Evolutionary conservation across 768 basidiomycete species (phyloP).

Genomic region (Clathrus columnatus): DNA sequence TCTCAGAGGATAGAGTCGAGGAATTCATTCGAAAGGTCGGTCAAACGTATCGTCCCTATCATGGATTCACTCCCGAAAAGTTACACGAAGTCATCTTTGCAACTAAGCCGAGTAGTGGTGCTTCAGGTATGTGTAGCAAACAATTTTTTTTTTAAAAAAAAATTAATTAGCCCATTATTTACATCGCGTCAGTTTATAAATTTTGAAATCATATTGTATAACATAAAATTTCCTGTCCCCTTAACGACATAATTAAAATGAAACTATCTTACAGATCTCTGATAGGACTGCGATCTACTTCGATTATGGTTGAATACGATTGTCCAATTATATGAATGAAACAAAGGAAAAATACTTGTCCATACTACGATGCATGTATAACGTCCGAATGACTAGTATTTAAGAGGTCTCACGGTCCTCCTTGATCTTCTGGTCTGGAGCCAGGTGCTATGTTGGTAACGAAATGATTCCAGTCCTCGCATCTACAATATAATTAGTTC

Average conservation of each 20-base stretch:
- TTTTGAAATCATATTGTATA: not conserved
- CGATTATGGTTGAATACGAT: too few relatives aligned
- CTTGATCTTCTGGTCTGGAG: conserved; percentile 2
- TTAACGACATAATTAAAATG: too few relatives aligned
- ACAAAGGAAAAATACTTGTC: too few relatives aligned
- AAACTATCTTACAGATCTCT: too few relatives aligned
- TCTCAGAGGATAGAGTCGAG: conserved; percentile 53
- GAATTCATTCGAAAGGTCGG: conserved; percentile 55
- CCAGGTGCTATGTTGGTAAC: conserved; percentile 1
- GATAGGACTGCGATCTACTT: too few relatives aligned
- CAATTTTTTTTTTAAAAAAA: too few relatives aligned
- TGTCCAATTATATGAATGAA: too few relatives aligned
- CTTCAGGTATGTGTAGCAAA: conserved; percentile 56
- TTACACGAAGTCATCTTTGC: conserved; percentile 69
- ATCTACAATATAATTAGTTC: not conserved
- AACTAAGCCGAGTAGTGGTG: conserved; percentile 75
- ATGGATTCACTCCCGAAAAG: conserved; percentile 44
- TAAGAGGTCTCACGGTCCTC: too few relatives aligned
- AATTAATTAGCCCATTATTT: too few relatives aligned
- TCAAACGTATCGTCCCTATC: conserved; percentile 57
- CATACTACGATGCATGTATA: too few relatives aligned
- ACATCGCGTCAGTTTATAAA: not conserved
- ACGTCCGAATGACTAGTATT: too few relatives aligned
- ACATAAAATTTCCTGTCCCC: too few relatives aligned
- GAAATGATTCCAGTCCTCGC: conserved; percentile 9